These are phyloP conservation scores for Medicago arabica DNA, from an alignment of 306 rosid species.

Conservation along the genomic window DNA sequence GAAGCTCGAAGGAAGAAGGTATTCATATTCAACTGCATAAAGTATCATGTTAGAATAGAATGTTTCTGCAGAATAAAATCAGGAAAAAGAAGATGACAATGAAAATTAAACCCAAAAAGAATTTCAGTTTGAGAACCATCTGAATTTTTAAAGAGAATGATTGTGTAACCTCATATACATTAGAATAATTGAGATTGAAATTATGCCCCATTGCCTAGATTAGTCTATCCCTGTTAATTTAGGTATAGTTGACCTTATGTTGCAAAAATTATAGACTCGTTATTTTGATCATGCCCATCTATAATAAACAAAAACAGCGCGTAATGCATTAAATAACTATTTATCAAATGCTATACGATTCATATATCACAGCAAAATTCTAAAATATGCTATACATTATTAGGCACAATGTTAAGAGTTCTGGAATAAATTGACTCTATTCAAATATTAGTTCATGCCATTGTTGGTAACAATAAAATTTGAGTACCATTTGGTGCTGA, in stretches of 20 bases:
- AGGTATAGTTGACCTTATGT: neutral
- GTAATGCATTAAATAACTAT: neutral
- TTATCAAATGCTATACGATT: slow-evolving; percentile 8
- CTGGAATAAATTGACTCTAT: slow-evolving; percentile 35
- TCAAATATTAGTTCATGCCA: neutral
- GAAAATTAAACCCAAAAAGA: neutral
- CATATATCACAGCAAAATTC: neutral
- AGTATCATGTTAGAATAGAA: slow-evolving; percentile 11
- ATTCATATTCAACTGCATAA: slow-evolving; percentile 20
- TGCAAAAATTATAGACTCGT: slow-evolving; percentile 3
- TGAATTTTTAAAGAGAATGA: slow-evolving; percentile 3
- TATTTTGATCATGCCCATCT: neutral
- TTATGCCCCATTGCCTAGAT: slow-evolving; percentile 4
- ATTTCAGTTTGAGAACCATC: neutral
- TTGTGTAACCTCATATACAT: slow-evolving; percentile 14
- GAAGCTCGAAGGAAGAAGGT: slow-evolving; percentile 78
- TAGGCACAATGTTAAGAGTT: slow-evolving; percentile 16
- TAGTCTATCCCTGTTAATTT: slow-evolving; percentile 26
- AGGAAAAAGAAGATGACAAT: slow-evolving; percentile 4
- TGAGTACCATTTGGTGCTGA: slow-evolving; percentile 26
- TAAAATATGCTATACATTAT: slow-evolving; percentile 17
- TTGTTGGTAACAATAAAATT: slow-evolving; percentile 12
- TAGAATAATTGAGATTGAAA: slow-evolving; percentile 7
- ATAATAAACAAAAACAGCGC: slow-evolving; percentile 13
- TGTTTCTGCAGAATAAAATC: slow-evolving; percentile 9